These are phyloP conservation scores for Aristolochia fimbriata DNA, from an alignment of 164 flowering plant genomes.

Conservation along the genomic window DNA sequence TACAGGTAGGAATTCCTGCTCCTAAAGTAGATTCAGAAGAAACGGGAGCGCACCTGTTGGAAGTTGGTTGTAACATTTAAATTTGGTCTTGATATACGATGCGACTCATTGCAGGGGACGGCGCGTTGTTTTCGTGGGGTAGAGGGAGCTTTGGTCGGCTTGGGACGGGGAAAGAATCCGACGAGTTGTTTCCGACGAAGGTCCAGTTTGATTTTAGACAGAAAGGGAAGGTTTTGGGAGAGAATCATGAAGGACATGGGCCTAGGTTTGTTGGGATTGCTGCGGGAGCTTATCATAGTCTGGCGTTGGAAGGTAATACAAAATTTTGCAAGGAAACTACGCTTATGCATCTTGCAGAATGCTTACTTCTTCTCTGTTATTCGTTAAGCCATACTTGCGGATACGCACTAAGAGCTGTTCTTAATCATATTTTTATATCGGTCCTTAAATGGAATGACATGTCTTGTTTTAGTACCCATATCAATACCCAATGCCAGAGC, in stretches of 20 bases:
- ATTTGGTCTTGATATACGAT: background rate
- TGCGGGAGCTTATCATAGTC: constrained; percentile 93
- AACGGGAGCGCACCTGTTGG: background rate
- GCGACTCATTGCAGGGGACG: constrained; percentile 39
- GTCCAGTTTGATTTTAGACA: constrained; percentile 29
- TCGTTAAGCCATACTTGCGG: too few species aligned
- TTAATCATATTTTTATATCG: too few species aligned
- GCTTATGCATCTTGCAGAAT: too few species aligned
- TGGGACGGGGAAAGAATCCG: constrained; percentile 67
- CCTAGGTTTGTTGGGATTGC: constrained; percentile 56
- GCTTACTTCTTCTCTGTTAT: too few species aligned
- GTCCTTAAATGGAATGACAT: too few species aligned
- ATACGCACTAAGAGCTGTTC: too few species aligned
- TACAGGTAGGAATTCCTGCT: constrained; percentile 25
- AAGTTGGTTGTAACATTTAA: background rate
- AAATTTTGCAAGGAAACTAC: too few species aligned
- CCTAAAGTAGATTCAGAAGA: background rate
- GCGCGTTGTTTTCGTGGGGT: constrained; percentile 76
- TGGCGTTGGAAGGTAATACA: constrained; percentile 61
- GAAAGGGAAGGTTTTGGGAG: constrained; percentile 3
- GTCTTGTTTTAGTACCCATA: too few species aligned
- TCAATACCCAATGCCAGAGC: too few species aligned
- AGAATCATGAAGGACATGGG: constrained; percentile 4
- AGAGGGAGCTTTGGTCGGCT: constrained; percentile 83
- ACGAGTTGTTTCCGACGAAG: constrained; percentile 55